phyloP scores from a whole-genome alignment of 148 eudicot species.

The Rhododendron henanense region DNA sequence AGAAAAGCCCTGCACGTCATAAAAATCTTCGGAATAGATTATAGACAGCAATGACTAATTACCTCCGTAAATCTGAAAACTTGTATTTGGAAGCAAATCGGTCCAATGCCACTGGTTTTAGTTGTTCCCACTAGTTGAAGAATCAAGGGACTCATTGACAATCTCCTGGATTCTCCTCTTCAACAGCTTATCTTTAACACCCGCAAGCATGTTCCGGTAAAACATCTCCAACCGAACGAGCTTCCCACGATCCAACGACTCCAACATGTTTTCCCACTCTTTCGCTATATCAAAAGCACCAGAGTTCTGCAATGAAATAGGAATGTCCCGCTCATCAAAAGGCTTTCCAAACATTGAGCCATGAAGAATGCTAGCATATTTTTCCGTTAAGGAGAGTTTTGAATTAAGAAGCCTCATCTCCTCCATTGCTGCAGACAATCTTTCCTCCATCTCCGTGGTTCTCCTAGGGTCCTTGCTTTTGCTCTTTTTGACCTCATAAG shows the following conservation, averaged over 20 bases:
- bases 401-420: conserved; percentile 52
- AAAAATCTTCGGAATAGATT: neutral
- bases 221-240: conserved; percentile 67
- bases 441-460: conserved; percentile 32
- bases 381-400: conserved; percentile 49
- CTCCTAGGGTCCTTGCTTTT: conserved; percentile 25
- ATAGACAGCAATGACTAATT: too few species aligned
- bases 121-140: conserved; percentile 18
- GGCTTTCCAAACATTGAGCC: conserved; percentile 70
- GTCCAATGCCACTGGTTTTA: neutral
- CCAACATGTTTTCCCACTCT: conserved; percentile 84
- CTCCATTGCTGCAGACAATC: conserved; percentile 36
- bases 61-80: neutral
- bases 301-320: conserved; percentile 35
- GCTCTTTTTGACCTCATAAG: conserved; percentile 16
- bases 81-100: neutral
- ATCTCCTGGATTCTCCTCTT: conserved; percentile 64
- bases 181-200: conserved; percentile 72
- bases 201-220: conserved; percentile 64
- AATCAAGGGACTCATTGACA: conserved; percentile 48
- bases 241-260: conserved; percentile 47
- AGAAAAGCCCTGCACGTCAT: neutral
- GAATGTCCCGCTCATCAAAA: conserved; percentile 60
- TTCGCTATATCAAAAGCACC: conserved; percentile 51
- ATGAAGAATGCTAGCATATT: conserved; percentile 66